These are phyloP conservation scores for Sphaerulina vaccinii DNA, from an alignment of 2,329 filamentous ascomycete genomes.

Conservation along the genomic window DNA sequence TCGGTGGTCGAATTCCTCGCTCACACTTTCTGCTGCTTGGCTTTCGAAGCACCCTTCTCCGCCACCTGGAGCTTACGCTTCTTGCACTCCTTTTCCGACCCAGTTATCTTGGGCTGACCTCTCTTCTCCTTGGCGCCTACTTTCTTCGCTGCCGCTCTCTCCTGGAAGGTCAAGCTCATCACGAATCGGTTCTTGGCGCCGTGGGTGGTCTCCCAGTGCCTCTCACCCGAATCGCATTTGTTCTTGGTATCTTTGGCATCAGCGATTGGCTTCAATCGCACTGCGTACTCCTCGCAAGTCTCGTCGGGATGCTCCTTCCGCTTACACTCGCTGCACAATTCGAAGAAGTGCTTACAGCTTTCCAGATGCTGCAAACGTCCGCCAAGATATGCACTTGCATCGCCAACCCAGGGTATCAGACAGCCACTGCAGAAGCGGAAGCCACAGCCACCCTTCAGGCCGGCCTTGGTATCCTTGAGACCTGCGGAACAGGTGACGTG, in stretches of 20 bases:
- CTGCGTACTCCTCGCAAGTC: background rate
- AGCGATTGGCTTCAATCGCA: background rate
- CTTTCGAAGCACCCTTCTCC: too few relatives aligned
- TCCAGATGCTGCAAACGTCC: conserved; percentile 1
- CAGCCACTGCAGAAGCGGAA: conserved; percentile 21
- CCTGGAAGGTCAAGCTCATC: conserved; percentile 1
- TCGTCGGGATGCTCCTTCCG: conserved; percentile 1
- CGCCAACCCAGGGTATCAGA: conserved; percentile 18
- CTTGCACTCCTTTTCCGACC: background rate
- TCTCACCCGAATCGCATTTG: conserved; percentile 2
- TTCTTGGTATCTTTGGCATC: background rate
- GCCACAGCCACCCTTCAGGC: conserved; percentile 14
- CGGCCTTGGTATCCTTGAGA: background rate
- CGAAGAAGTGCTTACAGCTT: conserved; percentile 3
- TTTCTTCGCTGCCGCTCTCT: background rate
- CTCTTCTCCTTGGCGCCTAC: too few relatives aligned
- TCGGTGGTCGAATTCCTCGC: too few relatives aligned
- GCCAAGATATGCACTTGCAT: conserved; percentile 9
- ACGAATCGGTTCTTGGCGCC: conserved; percentile 2
- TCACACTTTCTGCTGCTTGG: too few relatives aligned
- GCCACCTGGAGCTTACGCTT: too few relatives aligned
- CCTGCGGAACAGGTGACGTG: conserved; percentile 6
- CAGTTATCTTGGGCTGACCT: too few relatives aligned
- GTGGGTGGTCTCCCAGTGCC: conserved; percentile 9
- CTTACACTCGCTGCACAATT: background rate